These are phyloP conservation scores for Sporothrix humicola DNA, from an alignment of 2,329 filamentous ascomycete species.

Conservation along the genomic window DNA sequence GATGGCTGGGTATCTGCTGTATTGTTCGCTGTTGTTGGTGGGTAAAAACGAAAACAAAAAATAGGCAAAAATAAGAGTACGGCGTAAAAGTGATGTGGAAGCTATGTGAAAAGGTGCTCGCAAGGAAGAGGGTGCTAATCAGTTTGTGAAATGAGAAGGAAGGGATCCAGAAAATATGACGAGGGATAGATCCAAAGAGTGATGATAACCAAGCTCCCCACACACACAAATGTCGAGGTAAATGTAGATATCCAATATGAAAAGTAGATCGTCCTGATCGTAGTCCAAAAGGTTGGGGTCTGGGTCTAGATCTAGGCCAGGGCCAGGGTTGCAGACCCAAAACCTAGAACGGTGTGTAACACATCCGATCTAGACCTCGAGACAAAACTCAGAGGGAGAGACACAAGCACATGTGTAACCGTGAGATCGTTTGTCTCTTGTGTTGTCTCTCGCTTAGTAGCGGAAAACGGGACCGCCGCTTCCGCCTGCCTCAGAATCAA, in stretches of 20 bases:
- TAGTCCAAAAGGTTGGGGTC: not conserved
- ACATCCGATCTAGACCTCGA: not conserved
- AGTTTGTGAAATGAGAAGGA: not conserved
- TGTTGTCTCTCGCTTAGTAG: slow-evolving; percentile 3
- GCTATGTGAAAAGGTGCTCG: not conserved
- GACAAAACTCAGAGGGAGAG: not conserved
- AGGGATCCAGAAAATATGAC: not conserved
- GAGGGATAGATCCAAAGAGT: not conserved
- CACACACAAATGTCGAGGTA: too few relatives aligned
- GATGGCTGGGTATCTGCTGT: slow-evolving; percentile 13
- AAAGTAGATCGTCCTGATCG: not conserved
- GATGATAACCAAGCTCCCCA: too few relatives aligned
- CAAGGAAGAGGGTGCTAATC: not conserved
- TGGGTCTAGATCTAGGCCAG: not conserved
- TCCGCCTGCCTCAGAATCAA: slow-evolving; percentile 23
- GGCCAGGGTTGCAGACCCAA: not conserved
- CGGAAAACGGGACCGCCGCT: slow-evolving; percentile 21
- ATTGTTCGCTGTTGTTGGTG: slow-evolving; percentile 8
- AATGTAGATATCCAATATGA: not conserved
- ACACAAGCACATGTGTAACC: not conserved
- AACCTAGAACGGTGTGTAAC: not conserved
- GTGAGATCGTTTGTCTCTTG: not conserved
- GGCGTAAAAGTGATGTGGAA: not conserved
- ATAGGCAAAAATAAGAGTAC: not conserved
- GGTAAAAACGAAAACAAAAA: not conserved